Evolutionary conservation across 2,329 filamentous ascomycete genomes (phyloP).

Genomic region (Clathrospora elynae): DNA sequence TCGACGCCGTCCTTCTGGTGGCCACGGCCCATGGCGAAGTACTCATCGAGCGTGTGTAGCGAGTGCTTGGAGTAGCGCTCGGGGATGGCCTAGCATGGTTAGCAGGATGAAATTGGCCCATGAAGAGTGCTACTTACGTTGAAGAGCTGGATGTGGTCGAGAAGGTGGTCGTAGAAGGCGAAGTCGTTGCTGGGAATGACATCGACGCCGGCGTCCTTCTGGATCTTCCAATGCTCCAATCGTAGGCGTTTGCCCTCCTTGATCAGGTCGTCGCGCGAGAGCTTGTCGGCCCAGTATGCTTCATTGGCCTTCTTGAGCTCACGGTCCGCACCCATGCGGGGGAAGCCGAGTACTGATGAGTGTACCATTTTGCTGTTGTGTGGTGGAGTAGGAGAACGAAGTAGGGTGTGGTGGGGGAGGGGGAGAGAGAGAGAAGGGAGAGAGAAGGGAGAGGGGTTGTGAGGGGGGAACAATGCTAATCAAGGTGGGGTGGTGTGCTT

Average conservation of each 20-base stretch:
- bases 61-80: constrained; percentile 92
- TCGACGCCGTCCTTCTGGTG: constrained; percentile 95
- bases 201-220: constrained; percentile 97
- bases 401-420: constrained; percentile 14
- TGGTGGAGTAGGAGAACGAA: constrained; percentile 27
- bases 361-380: constrained; percentile 60
- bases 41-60: constrained; percentile 88
- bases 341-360: constrained; percentile 90
- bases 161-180: constrained; percentile 96
- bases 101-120: constrained; percentile 11
- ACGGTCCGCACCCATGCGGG: constrained; percentile 96
- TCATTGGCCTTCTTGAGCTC: constrained; percentile 99
- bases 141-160: constrained; percentile 98
- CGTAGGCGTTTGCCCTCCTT: constrained; percentile 96
- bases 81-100: constrained; percentile 72
- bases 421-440: constrained; percentile 6
- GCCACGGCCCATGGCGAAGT: constrained; percentile 99
- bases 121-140: constrained; percentile 66
- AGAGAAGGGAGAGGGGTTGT: background rate
- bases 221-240: constrained; percentile 98
- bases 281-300: constrained; percentile 95
- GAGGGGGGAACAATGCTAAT: constrained; percentile 18
- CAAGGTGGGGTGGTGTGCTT: constrained; percentile 45
- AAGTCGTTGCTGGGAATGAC: constrained; percentile 99
- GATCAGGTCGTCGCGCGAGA: constrained; percentile 87